These are phyloP conservation scores for Metschnikowia proteae DNA, from an alignment of 805 yeast species.

Conservation along the genomic window DNA sequence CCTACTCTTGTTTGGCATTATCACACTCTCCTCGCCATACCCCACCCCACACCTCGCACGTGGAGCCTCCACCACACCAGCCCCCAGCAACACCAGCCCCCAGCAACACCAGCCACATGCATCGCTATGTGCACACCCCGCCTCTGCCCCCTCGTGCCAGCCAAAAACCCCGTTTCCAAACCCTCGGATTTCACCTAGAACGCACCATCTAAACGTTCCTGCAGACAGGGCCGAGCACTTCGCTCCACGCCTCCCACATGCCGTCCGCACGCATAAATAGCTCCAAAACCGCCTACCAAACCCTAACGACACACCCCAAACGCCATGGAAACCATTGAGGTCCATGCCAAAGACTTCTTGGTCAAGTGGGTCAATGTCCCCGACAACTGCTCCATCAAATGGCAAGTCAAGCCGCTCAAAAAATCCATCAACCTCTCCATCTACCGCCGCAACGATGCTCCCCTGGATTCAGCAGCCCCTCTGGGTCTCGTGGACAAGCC, in stretches of 20 bases:
- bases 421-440: slow-evolving; percentile 41
- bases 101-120: no score
- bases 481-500: background rate
- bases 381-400: slow-evolving; percentile 59
- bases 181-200: no score
- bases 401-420: slow-evolving; percentile 75
- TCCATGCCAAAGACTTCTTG: slow-evolving; percentile 83
- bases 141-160: no score
- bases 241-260: no score
- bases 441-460: slow-evolving; percentile 29
- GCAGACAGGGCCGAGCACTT: background rate
- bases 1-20: background rate
- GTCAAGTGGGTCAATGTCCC: slow-evolving; percentile 88
- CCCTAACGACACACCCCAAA: background rate
- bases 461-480: background rate
- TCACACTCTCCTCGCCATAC: background rate
- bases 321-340: slow-evolving; percentile 84
- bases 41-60: background rate
- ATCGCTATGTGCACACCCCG: no score
- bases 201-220: background rate
- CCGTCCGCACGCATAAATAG: no score
- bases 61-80: background rate
- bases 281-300: background rate
- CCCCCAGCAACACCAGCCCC: background rate
- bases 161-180: no score